These are phyloP conservation scores for Rhizopogon vesiculosus DNA, from an alignment of 768 basidiomycete genomes.

Conservation along the genomic window DNA sequence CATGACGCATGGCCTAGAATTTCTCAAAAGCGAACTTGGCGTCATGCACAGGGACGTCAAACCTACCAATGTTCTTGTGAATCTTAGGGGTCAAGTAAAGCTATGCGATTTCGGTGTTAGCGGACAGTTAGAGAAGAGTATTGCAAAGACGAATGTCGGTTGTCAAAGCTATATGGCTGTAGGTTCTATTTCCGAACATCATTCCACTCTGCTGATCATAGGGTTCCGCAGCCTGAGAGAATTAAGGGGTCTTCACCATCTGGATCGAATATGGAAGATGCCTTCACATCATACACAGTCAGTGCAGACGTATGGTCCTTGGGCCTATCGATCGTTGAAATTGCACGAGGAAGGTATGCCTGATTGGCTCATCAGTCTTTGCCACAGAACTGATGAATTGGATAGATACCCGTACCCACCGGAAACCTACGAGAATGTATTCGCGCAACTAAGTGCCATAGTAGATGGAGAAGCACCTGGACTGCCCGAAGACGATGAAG, in stretches of 20 bases:
- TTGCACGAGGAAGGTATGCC: constrained; percentile 65
- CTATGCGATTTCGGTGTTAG: constrained; percentile 99
- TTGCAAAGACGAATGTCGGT: constrained; percentile 98
- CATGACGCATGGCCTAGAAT: constrained; percentile 88
- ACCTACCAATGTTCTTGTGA: constrained; percentile 91
- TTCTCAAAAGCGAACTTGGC: constrained; percentile 92
- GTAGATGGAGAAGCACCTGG: constrained; percentile 92
- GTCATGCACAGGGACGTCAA: constrained; percentile 88
- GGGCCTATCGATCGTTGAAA: constrained; percentile 90
- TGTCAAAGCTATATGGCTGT: constrained; percentile 99
- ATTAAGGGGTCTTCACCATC: constrained; percentile 83
- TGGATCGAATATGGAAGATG: constrained; percentile 25
- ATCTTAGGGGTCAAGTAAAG: constrained; percentile 84
- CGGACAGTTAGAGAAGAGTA: constrained; percentile 91
- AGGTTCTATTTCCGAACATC: constrained; percentile 26
- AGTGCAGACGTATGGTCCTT: constrained; percentile 98
- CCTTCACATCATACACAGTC: constrained; percentile 72
- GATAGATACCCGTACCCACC: constrained; percentile 88
- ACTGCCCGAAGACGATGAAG: constrained; percentile 56
- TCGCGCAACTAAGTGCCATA: constrained; percentile 95
- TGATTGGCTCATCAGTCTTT: not conserved
- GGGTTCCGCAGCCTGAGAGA: constrained; percentile 71
- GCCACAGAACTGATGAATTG: not conserved
- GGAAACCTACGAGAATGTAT: constrained; percentile 95
- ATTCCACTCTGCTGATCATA: constrained; percentile 1